Evolutionary conservation across 345 rosid genomes (phyloP), one percentile per base, ranked within the genome.

Genomic region (Carallia brachiata): DNA sequence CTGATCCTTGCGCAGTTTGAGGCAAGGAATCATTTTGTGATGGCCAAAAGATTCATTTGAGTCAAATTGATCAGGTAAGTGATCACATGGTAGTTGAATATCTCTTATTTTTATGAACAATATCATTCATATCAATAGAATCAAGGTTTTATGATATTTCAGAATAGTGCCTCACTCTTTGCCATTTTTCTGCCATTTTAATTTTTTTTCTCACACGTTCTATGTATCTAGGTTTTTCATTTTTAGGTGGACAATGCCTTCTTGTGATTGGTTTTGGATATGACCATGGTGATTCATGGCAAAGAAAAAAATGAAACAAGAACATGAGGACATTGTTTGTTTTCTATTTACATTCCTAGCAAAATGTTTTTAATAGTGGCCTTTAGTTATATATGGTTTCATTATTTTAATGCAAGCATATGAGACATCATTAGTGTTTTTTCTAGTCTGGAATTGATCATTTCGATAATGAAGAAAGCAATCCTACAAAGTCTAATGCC

Each of bases 1-100:
- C 23, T 23, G 23, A 23, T 23, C 23, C 23, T 23, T 23, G 23
- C 23, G 23, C 23, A 23, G 48, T 52, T 73, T 31, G 63, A 91
- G 98, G 98, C 58, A 97, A 93, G 71, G 98, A 96, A 69, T 93
- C 98, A 31, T 94, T 88, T 83, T 91, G 97, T 76, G 90, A 91
- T 36, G 96, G 96, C 65, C 88, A 90, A 70, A 90, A 80, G 61
- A 88, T 94, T 56, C 88, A 88, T 47, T 85, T 75, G 18, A 91
- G 97, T 83, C 78, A 82, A 78, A 91, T 90, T 1, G 89, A 86
- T 76, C 73, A 75, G 88, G 97, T 91, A 73, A 84, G 84, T 55
- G 53, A 52, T 60, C 54, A 30, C 62, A 28, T 62, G 9, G 55
- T 32, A 30, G 37, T n/a, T 40, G n/a, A 37, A 44, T n/a, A 48